Evolutionary conservation across 108 stramenopile genomes (phyloP), one percentile per base, ranked within the genome.

Genomic region (Fragilariopsis cylindrus): DNA sequence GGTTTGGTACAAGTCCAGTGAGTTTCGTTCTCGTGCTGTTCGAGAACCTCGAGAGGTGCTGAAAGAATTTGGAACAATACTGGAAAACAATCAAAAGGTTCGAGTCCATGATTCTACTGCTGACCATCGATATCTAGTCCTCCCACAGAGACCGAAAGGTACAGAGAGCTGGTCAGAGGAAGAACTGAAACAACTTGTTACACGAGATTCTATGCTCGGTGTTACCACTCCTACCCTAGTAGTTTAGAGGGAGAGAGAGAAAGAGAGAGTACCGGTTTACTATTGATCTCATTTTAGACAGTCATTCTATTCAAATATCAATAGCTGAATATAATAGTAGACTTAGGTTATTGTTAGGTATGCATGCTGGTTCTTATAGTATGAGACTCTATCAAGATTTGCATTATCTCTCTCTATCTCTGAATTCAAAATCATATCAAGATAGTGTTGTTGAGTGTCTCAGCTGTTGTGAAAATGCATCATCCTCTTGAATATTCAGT

Each of bases 101-200:
- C 63, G 83, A 30, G 87, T 88, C 48, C 90, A 90, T 56, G 90
- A 90, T 75, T 85, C 84, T 18, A 90, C 90, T 4, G 90, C 90
- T 5, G 90, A 90, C 53, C 83, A 76, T 65, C 69, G 90, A 5
- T 90, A 88, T 76, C 70, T 90, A 8, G 90, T 90, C 19, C 50
- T 90, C 41, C 90, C 90, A 48, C 45, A 70, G 18, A 74, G 80
- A 60, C 87, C 90, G 3, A 60, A 73, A 40, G 85, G 78, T 3
- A 85, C 81, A 15, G 84, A 84, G 48, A 75, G 41, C 42, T 85
- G 82, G 84, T 64, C 78, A 2, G 82, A 85, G 57, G 81, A 81
- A 7, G 70, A 86, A 40, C 65, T 90, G 7, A 69, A 75, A 43
- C 5, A 52, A 11, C 30, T 82, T 8, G 71, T 90, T 21, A 86